These are phyloP conservation scores for Termitomyces bulborhizus DNA, from an alignment of 768 basidiomycete species.

Conservation along the genomic window DNA sequence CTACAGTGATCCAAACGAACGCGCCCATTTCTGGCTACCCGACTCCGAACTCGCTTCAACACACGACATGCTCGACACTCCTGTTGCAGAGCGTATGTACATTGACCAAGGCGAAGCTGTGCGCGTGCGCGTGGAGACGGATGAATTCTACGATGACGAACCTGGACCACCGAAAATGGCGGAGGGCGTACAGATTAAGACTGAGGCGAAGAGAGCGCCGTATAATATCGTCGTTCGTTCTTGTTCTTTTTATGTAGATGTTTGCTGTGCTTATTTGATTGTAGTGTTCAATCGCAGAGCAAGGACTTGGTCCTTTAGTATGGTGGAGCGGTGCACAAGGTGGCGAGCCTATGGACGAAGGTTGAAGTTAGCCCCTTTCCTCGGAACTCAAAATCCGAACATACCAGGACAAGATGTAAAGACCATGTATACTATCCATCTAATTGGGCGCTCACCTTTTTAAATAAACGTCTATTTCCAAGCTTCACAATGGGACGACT, in stretches of 20 bases:
- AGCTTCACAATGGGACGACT: neutral
- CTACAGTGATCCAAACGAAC: constrained; percentile 72
- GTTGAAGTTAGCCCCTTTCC: constrained; percentile 12
- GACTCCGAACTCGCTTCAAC: constrained; percentile 45
- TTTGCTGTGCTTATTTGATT: neutral
- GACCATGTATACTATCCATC: neutral
- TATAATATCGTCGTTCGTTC: constrained; percentile 64
- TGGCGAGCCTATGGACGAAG: constrained; percentile 38
- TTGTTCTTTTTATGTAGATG: neutral
- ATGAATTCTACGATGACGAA: constrained; percentile 83
- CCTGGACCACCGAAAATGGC: constrained; percentile 75
- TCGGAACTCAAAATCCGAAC: neutral
- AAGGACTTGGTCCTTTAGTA: constrained; percentile 67
- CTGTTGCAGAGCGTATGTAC: constrained; percentile 66
- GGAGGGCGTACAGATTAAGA: constrained; percentile 57
- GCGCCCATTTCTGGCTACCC: constrained; percentile 80
- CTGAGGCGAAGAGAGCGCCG: constrained; percentile 48
- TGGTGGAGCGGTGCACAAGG: constrained; percentile 69
- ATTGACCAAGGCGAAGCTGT: constrained; percentile 73
- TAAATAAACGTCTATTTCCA: neutral
- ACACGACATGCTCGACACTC: constrained; percentile 66
- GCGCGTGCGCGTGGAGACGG: constrained; percentile 72
- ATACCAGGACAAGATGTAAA: constrained; percentile 1
- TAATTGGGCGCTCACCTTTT: neutral
- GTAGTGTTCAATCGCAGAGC: constrained; percentile 81